Percentiles rank a stretch among this genome's conserved stretches.
These are phyloP conservation scores for Coemansia sp. DNA, from an alignment of 192 early-diverging fungal genomes.

Conservation along the genomic window DNA sequence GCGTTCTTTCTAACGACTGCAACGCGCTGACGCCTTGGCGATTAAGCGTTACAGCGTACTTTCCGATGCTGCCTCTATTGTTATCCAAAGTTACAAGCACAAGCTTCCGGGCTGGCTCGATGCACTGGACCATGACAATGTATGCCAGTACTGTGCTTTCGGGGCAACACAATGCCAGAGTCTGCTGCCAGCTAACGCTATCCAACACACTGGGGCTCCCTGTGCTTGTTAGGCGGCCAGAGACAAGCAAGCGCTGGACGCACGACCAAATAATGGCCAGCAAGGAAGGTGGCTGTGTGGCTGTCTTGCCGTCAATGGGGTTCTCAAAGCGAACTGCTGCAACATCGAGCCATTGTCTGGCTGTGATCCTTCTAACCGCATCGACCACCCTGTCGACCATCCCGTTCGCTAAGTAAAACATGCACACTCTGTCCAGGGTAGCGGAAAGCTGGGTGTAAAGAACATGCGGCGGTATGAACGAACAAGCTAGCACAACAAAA, in stretches of 20 bases:
- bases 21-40: constrained; percentile 24
- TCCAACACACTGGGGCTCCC: constrained; percentile 2
- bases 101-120: constrained; percentile 14
- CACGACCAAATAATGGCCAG: constrained; percentile 30
- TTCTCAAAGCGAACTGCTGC: constrained; percentile 7
- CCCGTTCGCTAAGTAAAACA: constrained; percentile 5
- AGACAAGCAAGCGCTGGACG: constrained; percentile 7
- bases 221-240: neutral
- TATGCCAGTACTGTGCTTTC: constrained; percentile 30
- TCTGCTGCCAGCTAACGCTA: constrained; percentile 20
- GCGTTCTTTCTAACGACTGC: constrained; percentile 16
- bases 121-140: constrained; percentile 16
- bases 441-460: constrained; percentile 29
- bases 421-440: constrained; percentile 12
- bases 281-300: neutral
- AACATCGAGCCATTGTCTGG: constrained; percentile 28
- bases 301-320: neutral
- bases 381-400: neutral
- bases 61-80: neutral
- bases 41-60: constrained; percentile 10
- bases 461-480: constrained; percentile 14
- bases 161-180: constrained; percentile 34
- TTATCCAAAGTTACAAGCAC: neutral
- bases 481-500: constrained; percentile 17
- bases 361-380: constrained; percentile 5